Percentiles rank a stretch among this genome's conserved stretches.
Conservation (phyloP, 2,329 filamentous ascomycete genomes). For the Aspergillus texensis region DNA sequence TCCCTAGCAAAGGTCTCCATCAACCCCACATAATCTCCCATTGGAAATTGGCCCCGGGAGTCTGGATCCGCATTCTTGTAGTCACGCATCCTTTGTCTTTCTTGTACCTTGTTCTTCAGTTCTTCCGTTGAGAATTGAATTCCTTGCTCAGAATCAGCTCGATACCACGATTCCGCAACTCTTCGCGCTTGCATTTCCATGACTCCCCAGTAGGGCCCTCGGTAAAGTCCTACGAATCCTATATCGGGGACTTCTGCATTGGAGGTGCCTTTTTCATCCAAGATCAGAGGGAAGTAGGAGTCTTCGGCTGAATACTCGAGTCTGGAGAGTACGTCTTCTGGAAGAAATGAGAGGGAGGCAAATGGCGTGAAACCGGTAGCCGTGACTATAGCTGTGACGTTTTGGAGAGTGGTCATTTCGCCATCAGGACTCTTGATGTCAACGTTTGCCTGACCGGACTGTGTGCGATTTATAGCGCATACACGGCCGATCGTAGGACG, state of each 20-base stretch:
- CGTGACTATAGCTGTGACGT: slow-evolving; percentile 69
- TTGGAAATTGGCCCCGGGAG: slow-evolving; percentile 70
- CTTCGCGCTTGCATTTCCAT: slow-evolving; percentile 84
- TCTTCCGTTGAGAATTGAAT: slow-evolving; percentile 8
- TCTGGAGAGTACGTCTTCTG: slow-evolving; percentile 55
- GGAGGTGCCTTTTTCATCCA: slow-evolving; percentile 69
- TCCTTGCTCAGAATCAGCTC: neutral
- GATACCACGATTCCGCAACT: slow-evolving; percentile 63
- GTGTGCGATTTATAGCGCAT: slow-evolving; percentile 13
- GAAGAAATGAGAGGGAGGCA: slow-evolving; percentile 66
- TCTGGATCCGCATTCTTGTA: slow-evolving; percentile 18
- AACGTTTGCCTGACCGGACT: slow-evolving; percentile 17
- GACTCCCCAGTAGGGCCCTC: slow-evolving; percentile 81
- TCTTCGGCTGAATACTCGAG: slow-evolving; percentile 62
- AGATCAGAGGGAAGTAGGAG: slow-evolving; percentile 62
- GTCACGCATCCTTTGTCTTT: slow-evolving; percentile 29
- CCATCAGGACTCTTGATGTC: slow-evolving; percentile 43
- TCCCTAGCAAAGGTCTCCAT: slow-evolving; percentile 70
- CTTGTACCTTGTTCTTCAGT: slow-evolving; percentile 25
- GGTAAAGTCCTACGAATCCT: slow-evolving; percentile 82
- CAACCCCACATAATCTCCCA: slow-evolving; percentile 77
- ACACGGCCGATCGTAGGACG: slow-evolving; percentile 51
- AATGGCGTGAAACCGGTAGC: slow-evolving; percentile 75
- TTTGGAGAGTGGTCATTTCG: slow-evolving; percentile 49
- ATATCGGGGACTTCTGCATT: slow-evolving; percentile 64